Conservation (phyloP, 164 flowering plant genomes). For the Aristolochia contorta region DNA sequence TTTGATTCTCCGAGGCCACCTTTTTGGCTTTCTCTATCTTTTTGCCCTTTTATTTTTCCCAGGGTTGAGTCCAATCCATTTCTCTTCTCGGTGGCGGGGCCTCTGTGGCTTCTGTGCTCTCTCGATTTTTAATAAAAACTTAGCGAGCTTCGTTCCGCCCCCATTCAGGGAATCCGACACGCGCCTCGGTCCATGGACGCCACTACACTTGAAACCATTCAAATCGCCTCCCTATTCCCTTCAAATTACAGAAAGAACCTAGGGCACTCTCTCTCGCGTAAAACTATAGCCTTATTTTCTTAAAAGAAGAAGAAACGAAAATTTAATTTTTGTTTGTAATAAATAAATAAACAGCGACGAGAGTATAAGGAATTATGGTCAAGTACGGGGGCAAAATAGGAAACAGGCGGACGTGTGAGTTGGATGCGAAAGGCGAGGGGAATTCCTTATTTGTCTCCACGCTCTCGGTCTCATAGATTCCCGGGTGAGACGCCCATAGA, state of each 20-base stretch:
- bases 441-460: neutral
- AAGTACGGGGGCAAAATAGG: neutral
- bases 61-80: neutral
- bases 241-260: neutral
- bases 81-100: slow-evolving; percentile 1
- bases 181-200: slow-evolving; percentile 4
- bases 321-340: no score
- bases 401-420: neutral
- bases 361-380: neutral
- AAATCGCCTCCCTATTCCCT: neutral
- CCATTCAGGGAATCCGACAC: slow-evolving; percentile 2
- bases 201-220: neutral
- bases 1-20: slow-evolving; percentile 14
- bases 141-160: neutral
- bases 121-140: no score
- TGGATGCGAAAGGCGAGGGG: no score
- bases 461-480: neutral
- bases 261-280: neutral
- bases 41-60: neutral
- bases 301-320: no score
- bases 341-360: no score
- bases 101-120: neutral
- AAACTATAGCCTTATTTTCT: neutral
- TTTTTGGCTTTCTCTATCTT: slow-evolving; percentile 5
- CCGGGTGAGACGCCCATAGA: slow-evolving; percentile 2